Percentiles rank a stretch among this genome's conserved stretches.
Evolutionary conservation across 371 early-diverging fungal species (phyloP).

Genomic region (Mycotypha africana): DNA sequence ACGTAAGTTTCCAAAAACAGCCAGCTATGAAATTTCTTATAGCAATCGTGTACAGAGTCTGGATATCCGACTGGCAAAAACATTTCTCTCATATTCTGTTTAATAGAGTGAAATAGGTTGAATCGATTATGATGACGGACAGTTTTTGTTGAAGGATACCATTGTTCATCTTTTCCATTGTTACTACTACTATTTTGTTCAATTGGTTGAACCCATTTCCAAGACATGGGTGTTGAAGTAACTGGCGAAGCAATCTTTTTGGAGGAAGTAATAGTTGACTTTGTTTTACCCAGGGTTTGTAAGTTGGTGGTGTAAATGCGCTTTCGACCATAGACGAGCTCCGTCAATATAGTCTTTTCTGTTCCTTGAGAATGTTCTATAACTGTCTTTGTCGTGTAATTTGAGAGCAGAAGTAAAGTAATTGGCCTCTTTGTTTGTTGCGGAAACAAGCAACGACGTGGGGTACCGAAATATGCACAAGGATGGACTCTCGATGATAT

Average conservation of each 20-base stretch:
- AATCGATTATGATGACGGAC: not conserved
- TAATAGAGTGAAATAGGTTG: slow-evolving; percentile 24
- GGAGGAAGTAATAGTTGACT: slow-evolving; percentile 37
- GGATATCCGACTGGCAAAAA: slow-evolving; percentile 62
- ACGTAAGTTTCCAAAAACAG: slow-evolving; percentile 62
- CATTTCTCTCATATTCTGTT: slow-evolving; percentile 51
- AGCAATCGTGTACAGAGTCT: slow-evolving; percentile 48
- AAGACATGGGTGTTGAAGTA: slow-evolving; percentile 37
- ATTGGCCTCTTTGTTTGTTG: no score
- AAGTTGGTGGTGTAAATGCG: slow-evolving; percentile 51
- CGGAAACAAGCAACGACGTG: no score
- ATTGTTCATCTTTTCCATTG: slow-evolving; percentile 10
- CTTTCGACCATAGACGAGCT: slow-evolving; percentile 50
- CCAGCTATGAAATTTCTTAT: slow-evolving; percentile 58
- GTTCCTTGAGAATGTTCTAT: no score
- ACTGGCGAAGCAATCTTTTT: slow-evolving; percentile 32
- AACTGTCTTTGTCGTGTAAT: no score
- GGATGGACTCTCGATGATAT: no score
- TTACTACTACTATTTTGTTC: slow-evolving; percentile 2
- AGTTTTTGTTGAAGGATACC: slow-evolving; percentile 10
- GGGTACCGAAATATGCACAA: no score
- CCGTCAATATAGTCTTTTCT: slow-evolving; percentile 31
- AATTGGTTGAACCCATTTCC: slow-evolving; percentile 40
- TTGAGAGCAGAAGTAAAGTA: no score
- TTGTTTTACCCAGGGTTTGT: slow-evolving; percentile 38